phyloP scores from a whole-genome alignment of 2,329 filamentous ascomycete genomes.

The Gliomastix tumulicola region DNA sequence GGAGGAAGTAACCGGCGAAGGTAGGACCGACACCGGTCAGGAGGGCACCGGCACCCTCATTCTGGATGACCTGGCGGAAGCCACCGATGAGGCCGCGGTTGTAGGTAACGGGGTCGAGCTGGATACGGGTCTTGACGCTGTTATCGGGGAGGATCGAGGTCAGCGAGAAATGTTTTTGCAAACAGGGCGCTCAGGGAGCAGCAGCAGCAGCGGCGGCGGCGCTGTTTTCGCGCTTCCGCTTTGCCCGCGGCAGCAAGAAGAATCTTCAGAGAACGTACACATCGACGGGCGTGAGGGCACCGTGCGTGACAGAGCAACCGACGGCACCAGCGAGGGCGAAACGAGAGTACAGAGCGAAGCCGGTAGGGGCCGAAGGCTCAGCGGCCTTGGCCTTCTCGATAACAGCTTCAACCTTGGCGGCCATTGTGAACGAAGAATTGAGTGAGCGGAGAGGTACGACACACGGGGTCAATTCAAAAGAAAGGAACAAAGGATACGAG shows the following conservation, averaged over 20 bases:
- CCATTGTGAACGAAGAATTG: constrained; percentile 31
- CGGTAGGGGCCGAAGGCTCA: constrained; percentile 34
- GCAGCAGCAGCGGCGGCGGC: too few relatives aligned
- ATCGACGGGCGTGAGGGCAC: constrained; percentile 94
- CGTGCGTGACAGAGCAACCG: constrained; percentile 98
- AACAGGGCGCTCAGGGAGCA: too few relatives aligned
- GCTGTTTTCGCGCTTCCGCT: too few relatives aligned
- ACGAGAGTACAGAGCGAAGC: constrained; percentile 76
- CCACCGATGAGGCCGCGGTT: constrained; percentile 82
- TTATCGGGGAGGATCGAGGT: constrained; percentile 2
- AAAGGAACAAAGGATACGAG: too few relatives aligned
- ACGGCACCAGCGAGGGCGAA: constrained; percentile 96
- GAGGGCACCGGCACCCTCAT: constrained; percentile 80
- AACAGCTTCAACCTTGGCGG: constrained; percentile 36
- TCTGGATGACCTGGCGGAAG: constrained; percentile 77
- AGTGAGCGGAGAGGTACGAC: constrained; percentile 27
- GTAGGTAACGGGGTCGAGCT: constrained; percentile 85
- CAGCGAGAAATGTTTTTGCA: too few relatives aligned
- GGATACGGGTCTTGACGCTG: constrained; percentile 93
- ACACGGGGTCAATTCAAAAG: too few relatives aligned
- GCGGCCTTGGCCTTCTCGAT: constrained; percentile 32
- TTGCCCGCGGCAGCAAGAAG: too few relatives aligned
- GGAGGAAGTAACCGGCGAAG: constrained; percentile 86
- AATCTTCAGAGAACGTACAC: constrained; percentile 91
- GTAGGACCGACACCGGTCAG: constrained; percentile 82